These are phyloP conservation scores for Ophiocordyceps camponoti-floridani DNA, from an alignment of 2,329 filamentous ascomycete genomes.

Conservation along the genomic window DNA sequence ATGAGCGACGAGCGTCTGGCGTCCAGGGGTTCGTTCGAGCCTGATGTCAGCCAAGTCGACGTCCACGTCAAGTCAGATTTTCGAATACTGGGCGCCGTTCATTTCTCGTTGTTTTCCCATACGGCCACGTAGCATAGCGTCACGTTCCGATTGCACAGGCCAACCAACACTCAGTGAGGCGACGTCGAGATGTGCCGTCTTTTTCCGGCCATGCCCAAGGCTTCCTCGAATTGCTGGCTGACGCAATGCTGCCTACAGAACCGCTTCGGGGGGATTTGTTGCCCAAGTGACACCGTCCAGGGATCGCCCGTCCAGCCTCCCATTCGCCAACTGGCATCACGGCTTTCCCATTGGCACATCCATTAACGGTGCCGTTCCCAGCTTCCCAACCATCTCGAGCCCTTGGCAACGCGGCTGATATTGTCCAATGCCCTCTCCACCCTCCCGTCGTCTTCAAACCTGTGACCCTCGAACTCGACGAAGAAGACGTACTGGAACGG, in stretches of 20 bases:
- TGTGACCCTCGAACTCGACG: constrained; percentile 64
- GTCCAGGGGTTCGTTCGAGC: background rate
- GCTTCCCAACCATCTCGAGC: constrained; percentile 52
- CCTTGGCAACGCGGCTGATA: constrained; percentile 38
- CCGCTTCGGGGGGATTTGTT: background rate
- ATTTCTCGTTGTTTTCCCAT: background rate
- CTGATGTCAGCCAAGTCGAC: background rate
- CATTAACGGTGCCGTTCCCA: constrained; percentile 29
- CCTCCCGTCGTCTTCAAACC: constrained; percentile 28
- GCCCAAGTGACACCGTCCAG: background rate
- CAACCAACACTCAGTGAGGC: background rate
- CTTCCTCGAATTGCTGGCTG: background rate
- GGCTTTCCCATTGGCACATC: background rate
- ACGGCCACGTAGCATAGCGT: background rate
- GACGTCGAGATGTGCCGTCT: background rate
- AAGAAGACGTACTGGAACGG: constrained; percentile 93
- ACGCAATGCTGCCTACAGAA: background rate
- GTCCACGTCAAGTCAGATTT: background rate
- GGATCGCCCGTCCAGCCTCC: background rate
- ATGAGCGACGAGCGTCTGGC: background rate
- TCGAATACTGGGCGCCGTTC: too few relatives aligned
- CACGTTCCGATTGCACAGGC: background rate
- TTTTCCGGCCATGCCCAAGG: background rate
- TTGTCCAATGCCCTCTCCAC: constrained; percentile 43
- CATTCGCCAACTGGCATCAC: background rate